phyloP scores from a whole-genome alignment of 352 stramenopile species.

The Phytopythium ostracodes region DNA sequence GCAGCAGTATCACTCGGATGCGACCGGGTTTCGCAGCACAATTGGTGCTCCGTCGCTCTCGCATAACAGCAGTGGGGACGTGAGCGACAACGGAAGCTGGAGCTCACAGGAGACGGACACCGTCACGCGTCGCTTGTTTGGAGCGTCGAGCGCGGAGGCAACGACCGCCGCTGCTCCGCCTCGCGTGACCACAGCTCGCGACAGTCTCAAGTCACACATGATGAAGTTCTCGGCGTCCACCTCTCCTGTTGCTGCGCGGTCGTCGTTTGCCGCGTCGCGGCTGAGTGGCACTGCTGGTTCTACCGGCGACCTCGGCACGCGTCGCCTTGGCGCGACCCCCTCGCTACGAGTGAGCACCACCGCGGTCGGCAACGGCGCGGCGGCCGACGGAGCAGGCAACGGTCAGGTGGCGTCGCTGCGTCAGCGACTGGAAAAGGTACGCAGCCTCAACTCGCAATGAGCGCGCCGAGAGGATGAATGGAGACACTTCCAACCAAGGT shows the following conservation, averaged over 20 bases:
- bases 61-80: constrained; percentile 5
- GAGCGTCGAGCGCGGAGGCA: not conserved
- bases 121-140: constrained; percentile 53
- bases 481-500: not conserved
- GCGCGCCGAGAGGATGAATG: not conserved
- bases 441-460: not conserved
- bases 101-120: constrained; percentile 18
- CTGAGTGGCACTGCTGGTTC: not conserved
- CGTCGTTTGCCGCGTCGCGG: not conserved
- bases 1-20: constrained; percentile 16
- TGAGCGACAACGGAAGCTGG: constrained; percentile 9
- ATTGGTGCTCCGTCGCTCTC: constrained; percentile 5
- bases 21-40: constrained; percentile 15
- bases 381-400: not conserved
- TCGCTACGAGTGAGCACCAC: not conserved
- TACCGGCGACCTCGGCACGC: not conserved
- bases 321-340: not conserved
- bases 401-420: not conserved
- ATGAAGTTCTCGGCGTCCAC: constrained; percentile 1
- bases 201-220: constrained; percentile 1
- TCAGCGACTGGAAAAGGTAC: constrained; percentile 5
- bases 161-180: not conserved
- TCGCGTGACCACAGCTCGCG: not conserved
- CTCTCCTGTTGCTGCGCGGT: not conserved
- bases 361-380: not conserved